Conservation (phyloP, 2,329 filamentous ascomycete species). For the Pseudonectria buxi region DNA sequence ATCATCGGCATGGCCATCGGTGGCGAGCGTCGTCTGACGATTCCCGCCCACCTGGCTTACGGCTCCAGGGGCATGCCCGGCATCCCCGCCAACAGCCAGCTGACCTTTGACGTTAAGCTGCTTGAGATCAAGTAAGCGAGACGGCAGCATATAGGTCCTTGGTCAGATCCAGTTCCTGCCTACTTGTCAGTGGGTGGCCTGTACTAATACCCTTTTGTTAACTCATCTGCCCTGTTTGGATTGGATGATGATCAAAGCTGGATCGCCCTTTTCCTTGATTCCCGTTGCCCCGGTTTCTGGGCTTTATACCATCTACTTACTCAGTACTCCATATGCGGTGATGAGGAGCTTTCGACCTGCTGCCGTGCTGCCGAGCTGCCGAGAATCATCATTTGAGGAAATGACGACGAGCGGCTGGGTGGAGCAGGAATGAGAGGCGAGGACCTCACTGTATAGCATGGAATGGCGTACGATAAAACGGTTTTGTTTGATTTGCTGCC, state of each 20-base stretch:
- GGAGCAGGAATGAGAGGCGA: slow-evolving; percentile 42
- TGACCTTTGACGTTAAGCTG: slow-evolving; percentile 88
- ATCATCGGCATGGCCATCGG: slow-evolving; percentile 87
- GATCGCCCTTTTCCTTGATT: neutral
- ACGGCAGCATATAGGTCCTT: slow-evolving; percentile 3
- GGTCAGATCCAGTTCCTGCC: slow-evolving; percentile 7
- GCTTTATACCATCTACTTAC: slow-evolving; percentile 14
- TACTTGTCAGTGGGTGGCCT: slow-evolving; percentile 7
- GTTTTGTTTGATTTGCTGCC: slow-evolving; percentile 12
- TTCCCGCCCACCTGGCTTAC: slow-evolving; percentile 83
- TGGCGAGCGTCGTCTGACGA: slow-evolving; percentile 85
- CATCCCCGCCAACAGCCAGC: slow-evolving; percentile 84
- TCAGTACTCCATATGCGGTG: slow-evolving; percentile 28
- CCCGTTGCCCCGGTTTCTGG: slow-evolving; percentile 7
- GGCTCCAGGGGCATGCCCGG: slow-evolving; percentile 75
- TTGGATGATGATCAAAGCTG: slow-evolving; percentile 4
- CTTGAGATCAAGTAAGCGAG: slow-evolving; percentile 68
- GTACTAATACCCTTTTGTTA: slow-evolving; percentile 19
- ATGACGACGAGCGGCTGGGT: slow-evolving; percentile 11
- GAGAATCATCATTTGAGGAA: slow-evolving; percentile 8
- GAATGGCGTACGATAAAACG: slow-evolving; percentile 40
- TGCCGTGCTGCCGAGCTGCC: slow-evolving; percentile 24
- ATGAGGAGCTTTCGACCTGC: slow-evolving; percentile 42
- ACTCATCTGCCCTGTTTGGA: slow-evolving; percentile 8
- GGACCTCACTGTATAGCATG: slow-evolving; percentile 41